These are phyloP conservation scores for Epichloe gansuensis DNA, from an alignment of 2,329 filamentous ascomycete species.

Conservation along the genomic window DNA sequence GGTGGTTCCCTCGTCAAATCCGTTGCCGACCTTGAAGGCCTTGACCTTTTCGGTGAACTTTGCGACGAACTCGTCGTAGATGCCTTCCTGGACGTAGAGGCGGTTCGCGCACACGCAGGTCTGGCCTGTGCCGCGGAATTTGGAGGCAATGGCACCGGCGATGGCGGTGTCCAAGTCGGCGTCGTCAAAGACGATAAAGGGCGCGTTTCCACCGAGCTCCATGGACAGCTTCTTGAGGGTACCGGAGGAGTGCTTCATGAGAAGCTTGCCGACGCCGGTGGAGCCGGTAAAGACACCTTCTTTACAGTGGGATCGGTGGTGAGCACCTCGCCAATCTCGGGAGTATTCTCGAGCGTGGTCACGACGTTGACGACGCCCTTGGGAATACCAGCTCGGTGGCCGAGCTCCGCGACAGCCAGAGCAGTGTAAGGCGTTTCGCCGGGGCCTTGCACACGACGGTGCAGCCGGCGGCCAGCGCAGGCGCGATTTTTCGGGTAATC, in stretches of 20 bases:
- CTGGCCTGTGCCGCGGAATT: conserved; percentile 91
- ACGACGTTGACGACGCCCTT: conserved; percentile 85
- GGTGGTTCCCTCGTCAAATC: conserved; percentile 57
- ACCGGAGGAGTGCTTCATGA: conserved; percentile 80
- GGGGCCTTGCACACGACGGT: conserved; percentile 84
- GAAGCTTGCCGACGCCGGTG: conserved; percentile 52
- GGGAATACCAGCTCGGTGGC: conserved; percentile 76
- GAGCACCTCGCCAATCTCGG: conserved; percentile 63
- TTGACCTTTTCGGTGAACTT: conserved; percentile 62
- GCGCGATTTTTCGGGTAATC: conserved; percentile 58
- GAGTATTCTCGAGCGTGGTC: conserved; percentile 67
- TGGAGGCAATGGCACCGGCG: conserved; percentile 68
- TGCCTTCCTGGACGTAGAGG: conserved; percentile 64
- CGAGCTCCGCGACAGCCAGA: conserved; percentile 77
- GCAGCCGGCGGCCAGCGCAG: conserved; percentile 84
- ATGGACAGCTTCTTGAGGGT: conserved; percentile 78
- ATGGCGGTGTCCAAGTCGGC: conserved; percentile 81
- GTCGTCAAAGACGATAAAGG: conserved; percentile 95
- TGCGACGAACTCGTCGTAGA: conserved; percentile 63
- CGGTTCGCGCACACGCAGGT: conserved; percentile 89
- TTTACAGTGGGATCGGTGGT: conserved; percentile 62
- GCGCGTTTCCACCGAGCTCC: conserved; percentile 88
- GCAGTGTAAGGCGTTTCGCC: conserved; percentile 87
- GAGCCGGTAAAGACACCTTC: conserved; percentile 89
- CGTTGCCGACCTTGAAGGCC: conserved; percentile 62